Evolutionary conservation across 1,284 basidiomycete genomes (phyloP).

Genomic region (Heterobasidion annosum): DNA sequence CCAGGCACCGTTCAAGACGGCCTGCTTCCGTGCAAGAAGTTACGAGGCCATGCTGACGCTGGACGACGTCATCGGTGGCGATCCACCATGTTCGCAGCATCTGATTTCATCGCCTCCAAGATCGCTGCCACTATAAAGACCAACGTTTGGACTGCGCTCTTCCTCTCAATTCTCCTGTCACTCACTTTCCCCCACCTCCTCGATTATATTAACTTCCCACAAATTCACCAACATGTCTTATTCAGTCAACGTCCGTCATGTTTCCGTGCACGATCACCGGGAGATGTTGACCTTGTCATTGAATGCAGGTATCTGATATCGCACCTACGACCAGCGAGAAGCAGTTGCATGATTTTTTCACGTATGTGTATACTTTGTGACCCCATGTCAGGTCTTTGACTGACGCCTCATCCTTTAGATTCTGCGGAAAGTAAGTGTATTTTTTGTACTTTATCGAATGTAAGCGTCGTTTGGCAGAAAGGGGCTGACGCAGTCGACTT

Average conservation of each 20-base stretch:
- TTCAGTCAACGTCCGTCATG: constrained; percentile 14
- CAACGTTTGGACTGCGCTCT: neutral
- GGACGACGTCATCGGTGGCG: neutral
- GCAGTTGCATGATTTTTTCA: constrained; percentile 69
- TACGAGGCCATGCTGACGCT: neutral
- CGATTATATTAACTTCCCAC: neutral
- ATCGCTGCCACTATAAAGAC: neutral
- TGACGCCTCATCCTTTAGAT: constrained; percentile 28
- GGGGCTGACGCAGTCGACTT: neutral
- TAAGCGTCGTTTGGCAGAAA: too few relatives aligned
- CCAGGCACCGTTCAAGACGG: too few relatives aligned
- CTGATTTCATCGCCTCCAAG: neutral
- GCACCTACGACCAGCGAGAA: constrained; percentile 47
- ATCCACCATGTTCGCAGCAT: neutral
- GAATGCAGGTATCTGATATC: constrained; percentile 55
- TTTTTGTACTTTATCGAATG: neutral
- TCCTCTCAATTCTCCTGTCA: neutral
- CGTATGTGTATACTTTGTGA: constrained; percentile 32
- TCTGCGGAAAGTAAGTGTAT: constrained; percentile 62
- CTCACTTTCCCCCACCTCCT: neutral
- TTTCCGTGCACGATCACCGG: neutral
- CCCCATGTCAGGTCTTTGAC: too few relatives aligned
- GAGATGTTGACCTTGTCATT: neutral
- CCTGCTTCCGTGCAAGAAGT: too few relatives aligned
- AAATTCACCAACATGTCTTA: constrained; percentile 10